Evolutionary conservation across 1,284 basidiomycete genomes (phyloP), one percentile per base, ranked within the genome.

Genomic region (Tremellales sp.): DNA sequence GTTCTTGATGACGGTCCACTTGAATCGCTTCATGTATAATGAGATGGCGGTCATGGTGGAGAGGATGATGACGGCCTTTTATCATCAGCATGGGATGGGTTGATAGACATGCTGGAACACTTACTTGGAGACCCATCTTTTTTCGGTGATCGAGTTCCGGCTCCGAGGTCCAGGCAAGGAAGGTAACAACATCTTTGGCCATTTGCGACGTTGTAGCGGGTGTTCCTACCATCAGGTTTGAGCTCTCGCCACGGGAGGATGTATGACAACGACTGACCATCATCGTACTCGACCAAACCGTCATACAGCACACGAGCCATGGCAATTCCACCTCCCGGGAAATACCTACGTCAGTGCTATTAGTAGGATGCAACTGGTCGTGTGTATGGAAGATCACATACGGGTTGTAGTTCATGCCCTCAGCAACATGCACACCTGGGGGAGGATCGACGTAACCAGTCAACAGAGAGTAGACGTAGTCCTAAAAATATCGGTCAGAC

Each of bases 291-390:
- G 50, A 97, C 92, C 36, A 97, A 73, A 36, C 88, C 92, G 67
- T 97, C 93, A 70, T 89, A 98, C 56, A 99, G 78, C 18, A 97
- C 84, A 71, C 94, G 89, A 43, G 91, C 94, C 95, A 98, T 99
- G 66, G 87, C 90, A 57, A 99, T 97, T 62, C 91, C 90, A 66
- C 92, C 91, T 51, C 93, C 91, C 43, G 92, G 92, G 86, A 97
- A 95, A 79, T 86, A 95, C 27, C 61, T 62, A 32, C 21, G 18
- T 37, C 9, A 35, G 32, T 14, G 16, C 35, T 26, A 19, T 37
- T 13, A 38, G 19, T 13, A n/a, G 14, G 16, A 43, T n/a, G 22
- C 13, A 26, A 22, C 14, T 31, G 21, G 14, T 42, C 8, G 26
- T 14, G 35, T 14, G 29, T 26, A 28, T 18, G 10, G 34, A 4